Conservation (phyloP, 2,329 filamentous ascomycete species). For the Xylogone sp. region DNA sequence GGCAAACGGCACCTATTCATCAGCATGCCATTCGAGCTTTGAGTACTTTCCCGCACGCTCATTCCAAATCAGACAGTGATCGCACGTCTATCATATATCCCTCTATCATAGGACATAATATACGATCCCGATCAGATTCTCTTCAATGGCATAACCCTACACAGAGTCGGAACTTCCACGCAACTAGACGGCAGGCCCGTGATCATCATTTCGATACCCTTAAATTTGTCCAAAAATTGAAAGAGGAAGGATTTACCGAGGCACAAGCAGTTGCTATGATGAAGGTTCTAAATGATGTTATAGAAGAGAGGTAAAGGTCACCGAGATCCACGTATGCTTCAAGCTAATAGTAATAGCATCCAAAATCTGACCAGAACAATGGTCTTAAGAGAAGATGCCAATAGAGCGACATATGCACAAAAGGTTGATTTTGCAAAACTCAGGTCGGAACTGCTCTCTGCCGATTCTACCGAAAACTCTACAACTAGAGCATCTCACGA, state of each 20-base stretch:
- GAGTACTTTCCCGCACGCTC: conserved; percentile 12
- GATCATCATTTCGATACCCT: conserved; percentile 98
- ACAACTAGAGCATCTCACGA: conserved; percentile 89
- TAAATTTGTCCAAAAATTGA: conserved; percentile 89
- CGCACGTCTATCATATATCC: neutral
- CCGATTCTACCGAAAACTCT: conserved; percentile 86
- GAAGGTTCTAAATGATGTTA: conserved; percentile 93
- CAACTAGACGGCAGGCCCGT: conserved; percentile 54
- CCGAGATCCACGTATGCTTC: conserved; percentile 1
- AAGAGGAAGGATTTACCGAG: conserved; percentile 91
- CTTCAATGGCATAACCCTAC: conserved; percentile 16
- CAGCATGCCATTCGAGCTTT: conserved; percentile 18
- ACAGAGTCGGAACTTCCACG: conserved; percentile 56
- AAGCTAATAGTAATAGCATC: conserved; percentile 52
- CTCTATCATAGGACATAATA: conserved; percentile 4
- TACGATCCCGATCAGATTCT: conserved; percentile 1
- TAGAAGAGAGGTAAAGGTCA: conserved; percentile 72
- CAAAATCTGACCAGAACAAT: conserved; percentile 97
- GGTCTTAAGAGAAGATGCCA: conserved; percentile 92
- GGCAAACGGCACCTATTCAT: conserved; percentile 20
- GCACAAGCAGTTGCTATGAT: conserved; percentile 97
- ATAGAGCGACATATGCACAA: conserved; percentile 74
- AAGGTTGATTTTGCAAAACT: conserved; percentile 99
- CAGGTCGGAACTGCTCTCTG: conserved; percentile 85
- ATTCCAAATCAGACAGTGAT: conserved; percentile 5